Conservation (phyloP, 2,329 filamentous ascomycete genomes). For the Pseudogymnoascus sp. region DNA sequence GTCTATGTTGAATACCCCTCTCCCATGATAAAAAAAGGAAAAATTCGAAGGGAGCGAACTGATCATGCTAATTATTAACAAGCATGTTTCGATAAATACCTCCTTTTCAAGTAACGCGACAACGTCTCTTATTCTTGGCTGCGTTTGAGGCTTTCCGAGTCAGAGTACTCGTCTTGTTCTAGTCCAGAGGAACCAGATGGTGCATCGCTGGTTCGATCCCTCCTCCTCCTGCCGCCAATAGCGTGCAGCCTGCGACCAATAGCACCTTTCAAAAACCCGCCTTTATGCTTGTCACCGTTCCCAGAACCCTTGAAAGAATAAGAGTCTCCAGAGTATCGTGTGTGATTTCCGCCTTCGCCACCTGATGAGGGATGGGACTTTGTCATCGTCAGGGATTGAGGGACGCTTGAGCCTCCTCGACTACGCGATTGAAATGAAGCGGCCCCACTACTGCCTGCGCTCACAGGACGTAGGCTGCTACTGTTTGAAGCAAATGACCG, state of each 20-base stretch:
- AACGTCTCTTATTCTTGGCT: not conserved
- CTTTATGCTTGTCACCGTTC: not conserved
- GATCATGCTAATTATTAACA: not conserved
- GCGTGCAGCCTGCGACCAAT: constrained; percentile 7
- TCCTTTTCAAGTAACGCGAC: not conserved
- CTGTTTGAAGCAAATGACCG: constrained; percentile 24
- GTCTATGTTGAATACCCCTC: not conserved
- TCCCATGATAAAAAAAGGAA: not conserved
- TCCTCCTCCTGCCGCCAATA: constrained; percentile 7
- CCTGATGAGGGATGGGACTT: not conserved
- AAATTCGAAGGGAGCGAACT: not conserved
- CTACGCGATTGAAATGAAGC: not conserved
- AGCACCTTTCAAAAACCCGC: constrained; percentile 4
- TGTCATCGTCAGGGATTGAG: not conserved
- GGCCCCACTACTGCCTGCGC: constrained; percentile 22
- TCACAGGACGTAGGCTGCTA: constrained; percentile 20
- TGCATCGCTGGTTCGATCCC: not conserved
- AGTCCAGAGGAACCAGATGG: not conserved
- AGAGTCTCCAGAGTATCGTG: not conserved
- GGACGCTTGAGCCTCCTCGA: not conserved
- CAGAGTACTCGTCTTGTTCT: not conserved
- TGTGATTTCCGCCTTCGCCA: not conserved
- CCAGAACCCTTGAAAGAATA: not conserved
- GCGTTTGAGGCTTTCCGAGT: not conserved
- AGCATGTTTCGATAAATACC: not conserved